These are phyloP conservation scores for Microdochium nivale DNA, from an alignment of 2,329 filamentous ascomycete species.

Conservation along the genomic window DNA sequence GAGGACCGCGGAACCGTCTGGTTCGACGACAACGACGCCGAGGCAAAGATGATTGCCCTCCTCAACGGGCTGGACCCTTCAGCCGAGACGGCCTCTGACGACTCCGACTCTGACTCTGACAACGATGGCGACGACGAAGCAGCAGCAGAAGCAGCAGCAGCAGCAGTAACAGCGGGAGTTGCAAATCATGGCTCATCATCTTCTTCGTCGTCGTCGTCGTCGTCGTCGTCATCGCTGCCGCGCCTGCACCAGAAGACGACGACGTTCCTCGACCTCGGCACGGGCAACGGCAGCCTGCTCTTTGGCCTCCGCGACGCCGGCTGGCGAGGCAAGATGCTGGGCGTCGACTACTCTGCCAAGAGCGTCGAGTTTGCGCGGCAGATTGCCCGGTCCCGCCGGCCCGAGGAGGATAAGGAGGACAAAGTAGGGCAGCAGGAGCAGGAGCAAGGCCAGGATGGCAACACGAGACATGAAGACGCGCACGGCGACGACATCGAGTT, in stretches of 20 bases:
- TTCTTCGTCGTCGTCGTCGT: no score
- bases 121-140: slow-evolving; percentile 15
- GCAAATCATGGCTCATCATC: no score
- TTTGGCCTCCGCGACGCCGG: slow-evolving; percentile 61
- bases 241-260: slow-evolving; percentile 23
- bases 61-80: slow-evolving; percentile 35
- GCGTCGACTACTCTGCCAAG: slow-evolving; percentile 76
- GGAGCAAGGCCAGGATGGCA: slow-evolving; percentile 3
- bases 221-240: slow-evolving; percentile 11
- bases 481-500: slow-evolving; percentile 28
- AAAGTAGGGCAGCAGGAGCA: slow-evolving; percentile 15
- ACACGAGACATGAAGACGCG: slow-evolving; percentile 2
- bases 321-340: slow-evolving; percentile 65
- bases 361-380: slow-evolving; percentile 66
- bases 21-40: slow-evolving; percentile 91
- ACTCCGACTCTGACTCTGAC: slow-evolving; percentile 13
- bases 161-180: no score
- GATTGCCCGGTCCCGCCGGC: slow-evolving; percentile 38
- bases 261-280: slow-evolving; percentile 78
- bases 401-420: slow-evolving; percentile 1
- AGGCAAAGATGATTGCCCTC: slow-evolving; percentile 68
- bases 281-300: slow-evolving; percentile 89
- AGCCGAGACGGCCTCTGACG: slow-evolving; percentile 9
- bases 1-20: slow-evolving; percentile 82
- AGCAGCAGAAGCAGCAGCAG: no score